Evolutionary conservation across 495 filamentous ascomycete genomes (phyloP).

Genomic region (Penicillium ucsense): DNA sequence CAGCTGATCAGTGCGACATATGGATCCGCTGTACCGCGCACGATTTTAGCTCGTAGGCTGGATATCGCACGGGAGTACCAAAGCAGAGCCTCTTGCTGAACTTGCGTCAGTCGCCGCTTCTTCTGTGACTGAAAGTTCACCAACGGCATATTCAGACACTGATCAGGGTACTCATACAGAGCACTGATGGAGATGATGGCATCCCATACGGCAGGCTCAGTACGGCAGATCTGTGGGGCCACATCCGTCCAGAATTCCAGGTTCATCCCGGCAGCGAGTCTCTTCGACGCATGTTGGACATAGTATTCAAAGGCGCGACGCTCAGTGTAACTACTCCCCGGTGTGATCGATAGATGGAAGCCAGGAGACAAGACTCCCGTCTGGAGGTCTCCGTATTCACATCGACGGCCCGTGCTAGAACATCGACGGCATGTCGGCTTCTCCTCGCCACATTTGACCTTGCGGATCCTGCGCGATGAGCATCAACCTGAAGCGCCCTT

Average conservation of each 20-base stretch:
- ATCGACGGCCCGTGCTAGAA: slow-evolving; percentile 37
- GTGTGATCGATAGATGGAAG: slow-evolving; percentile 1
- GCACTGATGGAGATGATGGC: slow-evolving; percentile 42
- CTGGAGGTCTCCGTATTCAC: slow-evolving; percentile 20
- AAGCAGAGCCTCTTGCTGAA: slow-evolving; percentile 16
- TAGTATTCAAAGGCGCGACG: slow-evolving; percentile 44
- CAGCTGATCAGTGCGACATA: slow-evolving; percentile 41
- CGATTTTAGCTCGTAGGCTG: slow-evolving; percentile 23
- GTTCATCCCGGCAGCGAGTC: slow-evolving; percentile 35
- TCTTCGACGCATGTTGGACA: slow-evolving; percentile 36
- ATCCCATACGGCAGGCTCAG: slow-evolving; percentile 47
- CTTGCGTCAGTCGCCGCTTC: slow-evolving; percentile 1
- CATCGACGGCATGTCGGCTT: slow-evolving; percentile 51
- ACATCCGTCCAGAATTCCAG: slow-evolving; percentile 44
- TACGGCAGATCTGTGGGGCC: slow-evolving; percentile 43
- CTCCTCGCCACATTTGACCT: slow-evolving; percentile 59
- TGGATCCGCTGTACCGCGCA: slow-evolving; percentile 14
- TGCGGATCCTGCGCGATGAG: slow-evolving; percentile 38
- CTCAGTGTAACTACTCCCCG: slow-evolving; percentile 12
- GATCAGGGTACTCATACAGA: slow-evolving; percentile 32
- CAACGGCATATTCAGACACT: slow-evolving; percentile 9
- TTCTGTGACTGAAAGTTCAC: slow-evolving; percentile 1
- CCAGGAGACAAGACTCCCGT: background rate
- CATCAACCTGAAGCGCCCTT: background rate
- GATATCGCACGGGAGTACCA: slow-evolving; percentile 29